Evolutionary conservation across 805 yeast genomes (phyloP), one percentile per base, ranked within the genome.

Genomic region (Sugiyamaella lignohabitans): DNA sequence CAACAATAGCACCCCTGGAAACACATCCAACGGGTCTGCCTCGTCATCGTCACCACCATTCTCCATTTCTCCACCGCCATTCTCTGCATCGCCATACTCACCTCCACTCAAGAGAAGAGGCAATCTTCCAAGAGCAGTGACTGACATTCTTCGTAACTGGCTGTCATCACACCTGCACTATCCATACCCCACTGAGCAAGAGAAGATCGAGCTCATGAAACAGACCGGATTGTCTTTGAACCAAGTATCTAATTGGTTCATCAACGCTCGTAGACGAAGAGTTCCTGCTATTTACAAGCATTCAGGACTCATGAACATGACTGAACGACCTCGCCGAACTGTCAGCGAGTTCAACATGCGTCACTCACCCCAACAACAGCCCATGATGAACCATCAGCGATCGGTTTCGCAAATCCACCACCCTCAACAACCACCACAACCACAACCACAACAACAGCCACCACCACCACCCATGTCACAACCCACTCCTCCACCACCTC

Each of bases 171-270:
- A 86, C 61, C 67, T 84, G 55, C 78, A 80, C 51, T 84, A 85
- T 58, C 95, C 95, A 11, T 86, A 86, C 62, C 95, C 95, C 2
- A 82, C 85, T 45, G 84, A 84, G 45, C 76, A 78, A 40, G 95
- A 86, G 57, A 86, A 87, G 67, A 73, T 76, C 52, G 78, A 77
- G 57, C 70, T 86, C 46, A 75, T 84, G 72, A 70, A 73, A 54
- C 72, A 75, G 59, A 86, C 95, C 0, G 91, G 93, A 0, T 71
- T 86, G 59, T 83, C 86, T 52, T 79, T 82, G 63, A 87, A 84
- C 51, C 95, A 86, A 64, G 72, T 86, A 51, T 75, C 84, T 54
- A 87, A 86, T 60, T 86, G 95, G 95, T 86, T 86, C 58, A 87
- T 86, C 59, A 86, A 86, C 61, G 94, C 91, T 17, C 75, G 95